A percentile compares a stretch with the other conserved stretches of the same genome.
Conservation (phyloP, 2,329 filamentous ascomycete species). For the Phaeoacremonium minimum region DNA sequence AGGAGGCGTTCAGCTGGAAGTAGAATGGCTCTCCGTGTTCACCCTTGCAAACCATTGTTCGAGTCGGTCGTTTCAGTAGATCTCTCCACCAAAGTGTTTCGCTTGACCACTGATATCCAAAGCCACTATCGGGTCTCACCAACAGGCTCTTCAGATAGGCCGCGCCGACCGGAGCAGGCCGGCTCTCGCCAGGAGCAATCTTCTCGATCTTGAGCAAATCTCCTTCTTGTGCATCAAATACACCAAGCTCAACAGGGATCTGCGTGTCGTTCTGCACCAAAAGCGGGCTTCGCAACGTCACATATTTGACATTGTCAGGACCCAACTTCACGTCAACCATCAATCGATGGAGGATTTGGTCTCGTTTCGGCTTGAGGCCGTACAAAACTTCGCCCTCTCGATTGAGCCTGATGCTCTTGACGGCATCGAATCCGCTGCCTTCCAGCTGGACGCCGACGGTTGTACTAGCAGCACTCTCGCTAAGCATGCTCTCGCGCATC, state of each 20-base stretch:
- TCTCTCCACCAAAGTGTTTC: slow-evolving; percentile 93
- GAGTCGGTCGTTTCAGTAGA: slow-evolving; percentile 75
- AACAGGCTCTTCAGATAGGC: slow-evolving; percentile 86
- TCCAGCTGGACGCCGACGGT: slow-evolving; percentile 81
- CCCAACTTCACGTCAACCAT: slow-evolving; percentile 89
- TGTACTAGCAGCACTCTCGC: slow-evolving; percentile 71
- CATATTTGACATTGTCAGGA: slow-evolving; percentile 96
- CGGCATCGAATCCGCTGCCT: slow-evolving; percentile 87
- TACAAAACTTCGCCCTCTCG: slow-evolving; percentile 94
- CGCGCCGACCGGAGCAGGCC: slow-evolving; percentile 87
- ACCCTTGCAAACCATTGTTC: slow-evolving; percentile 82
- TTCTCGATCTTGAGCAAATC: slow-evolving; percentile 97
- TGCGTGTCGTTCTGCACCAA: slow-evolving; percentile 95
- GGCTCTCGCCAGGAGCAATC: slow-evolving; percentile 84
- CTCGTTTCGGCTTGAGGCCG: slow-evolving; percentile 80
- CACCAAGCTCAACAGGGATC: slow-evolving; percentile 88
- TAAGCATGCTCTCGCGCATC: slow-evolving; percentile 87
- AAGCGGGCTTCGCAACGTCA: slow-evolving; percentile 88
- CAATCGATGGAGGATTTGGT: slow-evolving; percentile 80
- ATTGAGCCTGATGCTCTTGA: slow-evolving; percentile 84
- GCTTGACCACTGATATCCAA: slow-evolving; percentile 92
- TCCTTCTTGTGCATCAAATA: slow-evolving; percentile 82
- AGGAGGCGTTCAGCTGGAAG: slow-evolving; percentile 89
- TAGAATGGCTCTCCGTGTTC: slow-evolving; percentile 90
- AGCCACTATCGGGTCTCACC: slow-evolving; percentile 88